These are phyloP conservation scores for Larix kaempferi DNA, from an alignment of 75 land plant species.

Conservation along the genomic window DNA sequence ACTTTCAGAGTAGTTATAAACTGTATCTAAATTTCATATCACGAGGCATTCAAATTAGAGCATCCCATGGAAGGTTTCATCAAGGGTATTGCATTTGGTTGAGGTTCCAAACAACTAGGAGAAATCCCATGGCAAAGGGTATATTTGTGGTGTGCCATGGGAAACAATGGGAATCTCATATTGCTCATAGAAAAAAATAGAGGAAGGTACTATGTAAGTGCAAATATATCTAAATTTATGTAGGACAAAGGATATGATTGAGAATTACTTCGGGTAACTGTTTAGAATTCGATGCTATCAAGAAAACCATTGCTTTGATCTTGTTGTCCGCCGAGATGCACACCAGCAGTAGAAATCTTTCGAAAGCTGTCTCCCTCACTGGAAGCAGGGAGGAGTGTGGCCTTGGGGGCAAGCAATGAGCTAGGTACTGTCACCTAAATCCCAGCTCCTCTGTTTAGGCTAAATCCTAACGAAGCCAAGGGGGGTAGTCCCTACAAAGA, in stretches of 20 bases:
- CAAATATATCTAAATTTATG: not conserved
- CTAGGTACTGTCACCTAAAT: too few species aligned
- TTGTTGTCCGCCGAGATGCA: too few species aligned
- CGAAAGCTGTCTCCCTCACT: too few species aligned
- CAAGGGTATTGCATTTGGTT: not conserved
- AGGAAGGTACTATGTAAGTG: not conserved
- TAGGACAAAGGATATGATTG: not conserved
- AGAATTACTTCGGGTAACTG: not conserved
- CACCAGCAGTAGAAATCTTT: too few species aligned
- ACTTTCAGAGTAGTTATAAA: not conserved
- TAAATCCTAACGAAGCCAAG: too few species aligned
- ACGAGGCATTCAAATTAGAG: not conserved
- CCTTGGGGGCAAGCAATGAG: too few species aligned
- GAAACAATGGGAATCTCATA: not conserved
- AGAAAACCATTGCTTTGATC: not conserved
- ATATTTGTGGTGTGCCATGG: not conserved
- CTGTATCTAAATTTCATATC: not conserved
- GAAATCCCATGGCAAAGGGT: not conserved
- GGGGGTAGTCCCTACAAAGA: too few species aligned
- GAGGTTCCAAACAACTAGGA: not conserved
- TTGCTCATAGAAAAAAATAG: not conserved
- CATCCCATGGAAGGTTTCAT: not conserved
- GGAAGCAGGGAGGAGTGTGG: too few species aligned
- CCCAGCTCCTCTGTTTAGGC: too few species aligned
- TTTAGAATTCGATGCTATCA: not conserved